These are phyloP conservation scores for Rhodomyrtus tomentosa DNA, from an alignment of 345 rosid genomes.

Conservation along the genomic window DNA sequence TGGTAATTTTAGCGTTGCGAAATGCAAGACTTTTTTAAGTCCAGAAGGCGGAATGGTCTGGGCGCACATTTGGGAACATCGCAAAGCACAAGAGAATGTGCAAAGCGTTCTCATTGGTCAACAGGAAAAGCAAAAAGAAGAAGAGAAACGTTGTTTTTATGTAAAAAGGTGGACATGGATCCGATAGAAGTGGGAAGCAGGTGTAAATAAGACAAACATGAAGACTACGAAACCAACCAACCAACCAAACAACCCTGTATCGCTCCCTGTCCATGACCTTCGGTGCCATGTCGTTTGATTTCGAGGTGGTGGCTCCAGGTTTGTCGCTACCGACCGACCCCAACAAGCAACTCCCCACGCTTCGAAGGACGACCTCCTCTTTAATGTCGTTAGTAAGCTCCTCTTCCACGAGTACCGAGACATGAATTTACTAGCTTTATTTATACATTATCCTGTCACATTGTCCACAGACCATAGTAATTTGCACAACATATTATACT, in stretches of 20 bases:
- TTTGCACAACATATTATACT: neutral
- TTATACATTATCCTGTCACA: neutral
- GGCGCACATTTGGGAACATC: neutral
- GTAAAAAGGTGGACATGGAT: neutral
- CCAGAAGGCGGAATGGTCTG: neutral
- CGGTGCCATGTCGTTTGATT: slow-evolving; percentile 16
- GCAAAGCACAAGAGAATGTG: neutral
- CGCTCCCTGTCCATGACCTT: neutral
- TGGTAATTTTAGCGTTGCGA: neutral
- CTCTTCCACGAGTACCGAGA: neutral
- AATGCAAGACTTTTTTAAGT: neutral
- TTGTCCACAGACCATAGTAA: neutral
- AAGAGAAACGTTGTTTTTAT: neutral
- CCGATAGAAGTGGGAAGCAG: neutral
- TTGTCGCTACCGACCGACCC: slow-evolving; percentile 5
- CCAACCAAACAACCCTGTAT: neutral
- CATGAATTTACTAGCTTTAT: neutral
- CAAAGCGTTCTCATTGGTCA: neutral
- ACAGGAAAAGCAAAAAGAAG: neutral
- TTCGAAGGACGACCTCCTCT: neutral
- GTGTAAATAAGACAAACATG: neutral
- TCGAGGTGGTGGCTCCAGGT: slow-evolving; percentile 22
- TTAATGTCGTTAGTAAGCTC: neutral
- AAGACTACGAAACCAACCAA: neutral
- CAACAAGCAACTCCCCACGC: neutral